Evolutionary conservation across 306 rosid species (phyloP).

Genomic region (Sicyos baderoa): DNA sequence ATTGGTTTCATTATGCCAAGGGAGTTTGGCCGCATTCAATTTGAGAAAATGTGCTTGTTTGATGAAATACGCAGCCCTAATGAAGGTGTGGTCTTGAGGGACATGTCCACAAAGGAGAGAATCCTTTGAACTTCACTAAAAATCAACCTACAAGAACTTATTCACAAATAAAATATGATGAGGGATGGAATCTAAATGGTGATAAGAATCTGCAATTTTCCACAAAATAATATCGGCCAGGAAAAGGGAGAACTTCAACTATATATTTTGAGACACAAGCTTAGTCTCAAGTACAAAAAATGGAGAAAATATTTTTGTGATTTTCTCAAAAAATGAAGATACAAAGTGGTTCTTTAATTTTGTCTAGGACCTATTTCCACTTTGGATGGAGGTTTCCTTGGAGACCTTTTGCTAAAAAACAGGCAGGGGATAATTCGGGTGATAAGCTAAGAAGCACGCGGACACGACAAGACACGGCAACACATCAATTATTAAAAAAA

Average conservation of each 20-base stretch:
- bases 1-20: background rate
- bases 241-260: background rate
- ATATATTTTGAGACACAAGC: background rate
- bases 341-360: background rate
- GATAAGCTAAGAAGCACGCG: too few species aligned
- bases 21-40: background rate
- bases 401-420: background rate
- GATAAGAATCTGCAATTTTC: background rate
- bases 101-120: background rate
- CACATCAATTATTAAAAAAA: too few species aligned
- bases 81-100: background rate
- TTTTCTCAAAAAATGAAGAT: background rate
- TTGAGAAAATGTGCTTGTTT: background rate
- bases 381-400: background rate
- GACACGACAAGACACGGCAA: too few species aligned
- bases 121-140: background rate
- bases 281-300: background rate
- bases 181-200: background rate
- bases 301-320: background rate
- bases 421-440: background rate
- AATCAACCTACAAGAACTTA: background rate
- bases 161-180: background rate
- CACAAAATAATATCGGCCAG: background rate
- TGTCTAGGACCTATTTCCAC: background rate
- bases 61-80: background rate